phyloP scores from a whole-genome alignment of 306 rosid species.

The Prunus mira region DNA sequence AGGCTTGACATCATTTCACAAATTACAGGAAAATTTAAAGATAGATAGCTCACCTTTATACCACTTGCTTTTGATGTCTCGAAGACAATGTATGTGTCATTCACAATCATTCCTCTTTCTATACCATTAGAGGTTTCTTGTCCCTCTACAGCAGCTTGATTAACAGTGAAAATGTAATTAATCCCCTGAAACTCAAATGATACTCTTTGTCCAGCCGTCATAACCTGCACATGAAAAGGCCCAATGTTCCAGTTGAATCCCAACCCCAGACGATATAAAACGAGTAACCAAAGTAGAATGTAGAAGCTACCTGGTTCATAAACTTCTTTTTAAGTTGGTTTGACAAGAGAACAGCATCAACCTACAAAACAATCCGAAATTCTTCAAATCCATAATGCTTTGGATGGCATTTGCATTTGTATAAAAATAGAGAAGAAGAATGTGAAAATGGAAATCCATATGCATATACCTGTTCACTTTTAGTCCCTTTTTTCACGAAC shows the following conservation, averaged over 20 bases:
- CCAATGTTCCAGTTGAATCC: slow-evolving; percentile 1
- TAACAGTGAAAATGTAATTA: slow-evolving; percentile 79
- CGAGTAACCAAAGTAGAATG: background rate
- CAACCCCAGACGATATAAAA: background rate
- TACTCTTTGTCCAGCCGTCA: slow-evolving; percentile 91
- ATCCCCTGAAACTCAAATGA: slow-evolving; percentile 77
- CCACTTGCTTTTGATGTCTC: slow-evolving; percentile 84
- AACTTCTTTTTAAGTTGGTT: slow-evolving; percentile 68
- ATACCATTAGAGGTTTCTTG: slow-evolving; percentile 51
- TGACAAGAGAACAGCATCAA: slow-evolving; percentile 78
- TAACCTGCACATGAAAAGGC: slow-evolving; percentile 50
- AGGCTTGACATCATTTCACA: background rate
- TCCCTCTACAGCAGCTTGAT: slow-evolving; percentile 61
- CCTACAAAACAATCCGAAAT: slow-evolving; percentile 38
- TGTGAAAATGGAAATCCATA: slow-evolving; percentile 1
- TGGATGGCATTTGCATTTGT: background rate
- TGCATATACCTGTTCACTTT: slow-evolving; percentile 70
- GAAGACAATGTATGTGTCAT: slow-evolving; percentile 79
- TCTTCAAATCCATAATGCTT: background rate
- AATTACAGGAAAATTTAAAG: background rate
- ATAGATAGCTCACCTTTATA: slow-evolving; percentile 58
- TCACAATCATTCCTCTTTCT: slow-evolving; percentile 86
- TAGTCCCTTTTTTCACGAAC: slow-evolving; percentile 66
- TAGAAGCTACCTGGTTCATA: slow-evolving; percentile 55
- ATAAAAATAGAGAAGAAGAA: background rate